Evolutionary conservation across 345 rosid species (phyloP), one percentile per base, ranked within the genome.

Genomic region (Hibiscus trionum): DNA sequence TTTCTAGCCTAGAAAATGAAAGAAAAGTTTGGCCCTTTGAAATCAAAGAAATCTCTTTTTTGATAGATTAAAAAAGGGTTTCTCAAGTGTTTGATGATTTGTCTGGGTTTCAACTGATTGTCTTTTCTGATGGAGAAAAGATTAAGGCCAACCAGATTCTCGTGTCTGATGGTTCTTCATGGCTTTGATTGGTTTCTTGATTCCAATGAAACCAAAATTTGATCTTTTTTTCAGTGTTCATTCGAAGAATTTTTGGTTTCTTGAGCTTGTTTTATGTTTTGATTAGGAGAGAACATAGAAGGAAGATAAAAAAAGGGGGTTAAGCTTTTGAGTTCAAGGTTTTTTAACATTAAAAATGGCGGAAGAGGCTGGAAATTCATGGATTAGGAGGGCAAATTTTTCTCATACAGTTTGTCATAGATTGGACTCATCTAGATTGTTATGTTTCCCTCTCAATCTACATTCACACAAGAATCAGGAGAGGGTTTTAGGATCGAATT

Each of bases 301-400:
- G 46, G 46, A 42, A 42, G 46, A 42, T 42, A 19, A 10, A 17
- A 17, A 7, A 55, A 60, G 56, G 72, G 7, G n/a, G 72, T 31
- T 37, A 37, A 37, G 42, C 42, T 37, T 37, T 37, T 37, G 42
- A 37, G 42, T 9, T 37, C 42, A 37, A 37, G 42, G 42, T 7
- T 37, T 37, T 37, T 6, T 37, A 37, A 6, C 9, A 6, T 37
- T 37, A 37, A 37, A 66, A 5, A 76, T 91, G 97, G 93, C 78
- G 74, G 98, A 87, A 66, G 95, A 88, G 27, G 78, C 84, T 70
- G 79, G 84, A 68, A 64, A 56, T 81, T 96, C 98, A 46, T 96
- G 97, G 99, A 78, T 96, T 47, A 85, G 99, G 87, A 86, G 99
- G 82, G 71, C 96, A 0, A 96, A 91, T 42, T 96, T 83, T 78